Evolutionary conservation across 2,329 filamentous ascomycete species (phyloP), one percentile per base, ranked within the genome.

Genomic region (Fusarium verticillioides): DNA sequence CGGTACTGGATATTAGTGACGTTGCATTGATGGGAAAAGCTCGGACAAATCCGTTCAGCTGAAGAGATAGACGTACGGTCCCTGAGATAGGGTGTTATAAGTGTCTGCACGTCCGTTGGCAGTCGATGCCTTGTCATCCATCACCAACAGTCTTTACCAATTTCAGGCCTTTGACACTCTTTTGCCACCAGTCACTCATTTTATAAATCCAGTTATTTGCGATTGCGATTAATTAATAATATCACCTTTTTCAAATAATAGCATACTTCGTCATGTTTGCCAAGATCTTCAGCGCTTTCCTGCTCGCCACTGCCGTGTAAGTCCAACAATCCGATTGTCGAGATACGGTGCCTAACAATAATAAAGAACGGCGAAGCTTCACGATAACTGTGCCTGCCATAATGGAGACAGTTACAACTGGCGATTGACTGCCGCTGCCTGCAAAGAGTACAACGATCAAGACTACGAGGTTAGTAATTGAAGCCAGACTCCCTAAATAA

Each of bases 361-460:
- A 0, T 0, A 34, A 10, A 76, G 74, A 4, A 60, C 74, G 16
- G 74, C 74, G 2, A 60, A 70, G 0, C 74, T 76, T 12, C 74
- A 76, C 47, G 37, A 69, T 11, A 73, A 56, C 36, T 76, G 74
- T 46, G 47, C 72, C 2, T 76, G 74, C 23, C 66, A 74, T 5
- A 76, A 76, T 19, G 74, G 74, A 2, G 69, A 77, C 3, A 72
- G 62, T 32, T 73, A 73, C 28, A 76, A 75, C 53, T 75, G 50
- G 56, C 74, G 74, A 10, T 58, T 76, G 9, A 76, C 74, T 5
- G 70, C 43, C 19, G 61, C 64, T 36, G 74, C 74, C 7, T 76
- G 74, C 60, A 43, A 56, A 1, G 53, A 62, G 8, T 76, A 76
- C 57, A 72, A 72, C 8, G 60, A 73, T 5, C 42, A 60, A 13